These are phyloP conservation scores for Ilex aquifolium DNA, from an alignment of 257 asterid species.

Conservation along the genomic window DNA sequence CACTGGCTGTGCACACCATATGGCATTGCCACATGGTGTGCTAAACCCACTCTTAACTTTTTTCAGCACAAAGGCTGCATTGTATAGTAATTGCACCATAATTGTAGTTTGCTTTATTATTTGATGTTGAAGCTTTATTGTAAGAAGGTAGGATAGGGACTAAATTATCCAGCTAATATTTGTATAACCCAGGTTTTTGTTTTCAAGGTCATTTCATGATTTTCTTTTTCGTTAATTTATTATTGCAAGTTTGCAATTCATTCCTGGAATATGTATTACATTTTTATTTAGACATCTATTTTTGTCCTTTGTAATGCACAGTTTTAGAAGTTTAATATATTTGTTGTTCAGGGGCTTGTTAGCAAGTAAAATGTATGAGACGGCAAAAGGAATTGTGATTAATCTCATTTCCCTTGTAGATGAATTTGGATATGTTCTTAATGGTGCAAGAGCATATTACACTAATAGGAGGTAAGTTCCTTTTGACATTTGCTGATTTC, in stretches of 20 bases:
- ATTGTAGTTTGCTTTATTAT: too few relatives aligned
- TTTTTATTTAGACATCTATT: too few relatives aligned
- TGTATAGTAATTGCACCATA: too few relatives aligned
- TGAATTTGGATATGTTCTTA: conserved; percentile 70
- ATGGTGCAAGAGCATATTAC: conserved; percentile 89
- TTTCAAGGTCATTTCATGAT: not conserved
- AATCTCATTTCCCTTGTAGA: conserved; percentile 70
- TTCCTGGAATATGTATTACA: not conserved
- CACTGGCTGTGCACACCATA: too few relatives aligned
- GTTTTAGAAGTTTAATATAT: conserved; percentile 1
- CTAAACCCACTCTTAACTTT: too few relatives aligned
- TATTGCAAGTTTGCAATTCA: not conserved
- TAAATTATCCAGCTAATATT: too few relatives aligned
- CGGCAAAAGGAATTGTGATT: conserved; percentile 81
- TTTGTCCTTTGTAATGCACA: not conserved
- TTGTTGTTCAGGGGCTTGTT: conserved; percentile 71
- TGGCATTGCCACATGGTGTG: too few relatives aligned
- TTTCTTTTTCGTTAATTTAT: not conserved
- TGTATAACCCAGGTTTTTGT: not conserved
- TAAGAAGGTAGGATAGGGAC: too few relatives aligned
- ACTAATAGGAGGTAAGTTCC: conserved; percentile 71
- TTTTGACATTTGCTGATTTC: not conserved
- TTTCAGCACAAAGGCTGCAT: too few relatives aligned
- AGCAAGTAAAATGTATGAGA: conserved; percentile 79
- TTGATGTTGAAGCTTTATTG: too few relatives aligned